phyloP scores from a whole-genome alignment of 2,329 filamentous ascomycete species.

The Paecilomyces niveus region DNA sequence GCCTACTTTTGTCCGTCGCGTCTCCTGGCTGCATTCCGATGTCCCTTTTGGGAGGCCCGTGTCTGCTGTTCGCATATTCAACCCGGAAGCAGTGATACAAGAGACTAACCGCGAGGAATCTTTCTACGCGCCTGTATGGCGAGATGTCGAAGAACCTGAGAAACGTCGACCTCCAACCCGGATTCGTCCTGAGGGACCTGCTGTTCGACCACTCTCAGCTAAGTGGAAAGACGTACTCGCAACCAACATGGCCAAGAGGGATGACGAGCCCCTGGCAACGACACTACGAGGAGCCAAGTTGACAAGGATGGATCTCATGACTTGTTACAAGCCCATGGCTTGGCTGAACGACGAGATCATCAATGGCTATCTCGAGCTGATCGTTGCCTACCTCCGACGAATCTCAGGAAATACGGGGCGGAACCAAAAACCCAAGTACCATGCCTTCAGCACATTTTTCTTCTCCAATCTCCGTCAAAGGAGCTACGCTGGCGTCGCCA shows the following conservation, averaged over 20 bases:
- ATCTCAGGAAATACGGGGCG: constrained; percentile 25
- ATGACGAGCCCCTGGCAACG: constrained; percentile 20
- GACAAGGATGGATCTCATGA: constrained; percentile 28
- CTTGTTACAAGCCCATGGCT: constrained; percentile 25
- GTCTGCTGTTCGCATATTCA: constrained; percentile 4
- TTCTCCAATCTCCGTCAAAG: constrained; percentile 35
- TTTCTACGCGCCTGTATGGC: constrained; percentile 20
- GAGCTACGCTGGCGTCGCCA: constrained; percentile 30
- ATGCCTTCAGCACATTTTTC: constrained; percentile 41
- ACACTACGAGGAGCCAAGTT: constrained; percentile 29
- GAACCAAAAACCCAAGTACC: constrained; percentile 30
- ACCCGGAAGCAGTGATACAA: neutral
- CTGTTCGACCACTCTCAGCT: constrained; percentile 26
- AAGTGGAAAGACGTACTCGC: constrained; percentile 30
- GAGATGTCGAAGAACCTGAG: constrained; percentile 14
- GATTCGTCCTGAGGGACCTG: constrained; percentile 18
- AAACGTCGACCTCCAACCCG: constrained; percentile 8
- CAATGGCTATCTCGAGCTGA: constrained; percentile 38
- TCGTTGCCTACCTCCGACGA: constrained; percentile 31
- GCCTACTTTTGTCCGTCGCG: neutral
- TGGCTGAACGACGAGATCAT: constrained; percentile 44
- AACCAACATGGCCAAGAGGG: constrained; percentile 19
- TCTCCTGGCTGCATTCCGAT: constrained; percentile 1
- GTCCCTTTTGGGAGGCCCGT: constrained; percentile 4
- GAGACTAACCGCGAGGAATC: constrained; percentile 10